Conservation (phyloP, 768 basidiomycete species). For the Termitomyces sp. region DNA sequence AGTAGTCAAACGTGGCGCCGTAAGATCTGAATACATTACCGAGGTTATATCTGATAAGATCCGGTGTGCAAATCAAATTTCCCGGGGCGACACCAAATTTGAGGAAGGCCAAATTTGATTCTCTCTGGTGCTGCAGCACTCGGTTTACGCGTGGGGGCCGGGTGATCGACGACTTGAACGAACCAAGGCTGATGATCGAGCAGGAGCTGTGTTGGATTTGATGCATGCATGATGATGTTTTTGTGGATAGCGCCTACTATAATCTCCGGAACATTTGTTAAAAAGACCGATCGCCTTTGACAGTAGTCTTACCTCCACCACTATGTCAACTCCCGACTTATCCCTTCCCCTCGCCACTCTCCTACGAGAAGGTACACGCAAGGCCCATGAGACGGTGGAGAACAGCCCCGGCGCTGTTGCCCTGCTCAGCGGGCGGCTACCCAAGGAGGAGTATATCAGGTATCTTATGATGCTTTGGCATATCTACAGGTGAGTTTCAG, state of each 20-base stretch:
- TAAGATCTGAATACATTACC: too few species aligned
- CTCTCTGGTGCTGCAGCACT: background rate
- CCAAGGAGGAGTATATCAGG: conserved; percentile 58
- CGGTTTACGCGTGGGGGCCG: background rate
- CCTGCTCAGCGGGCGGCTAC: conserved; percentile 52
- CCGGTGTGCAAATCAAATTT: too few species aligned
- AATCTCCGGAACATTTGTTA: background rate
- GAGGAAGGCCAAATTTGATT: background rate
- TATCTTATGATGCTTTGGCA: conserved; percentile 78
- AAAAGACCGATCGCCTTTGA: background rate
- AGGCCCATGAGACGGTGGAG: conserved; percentile 55
- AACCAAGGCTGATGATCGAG: too few species aligned
- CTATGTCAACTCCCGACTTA: conserved; percentile 32
- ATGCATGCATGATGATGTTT: too few species aligned
- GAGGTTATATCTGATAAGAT: too few species aligned
- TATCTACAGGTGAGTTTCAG: conserved; percentile 63
- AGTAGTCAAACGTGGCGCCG: too few species aligned
- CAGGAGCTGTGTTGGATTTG: background rate
- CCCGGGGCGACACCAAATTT: too few species aligned
- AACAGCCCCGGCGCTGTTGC: conserved; percentile 51
- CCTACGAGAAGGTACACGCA: conserved; percentile 38
- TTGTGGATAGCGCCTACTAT: background rate
- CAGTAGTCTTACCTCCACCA: conserved; percentile 14
- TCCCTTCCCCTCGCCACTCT: conserved; percentile 40
- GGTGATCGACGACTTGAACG: background rate